Conservation (phyloP, 257 asterid species). For the Solanum dulcamara region DNA sequence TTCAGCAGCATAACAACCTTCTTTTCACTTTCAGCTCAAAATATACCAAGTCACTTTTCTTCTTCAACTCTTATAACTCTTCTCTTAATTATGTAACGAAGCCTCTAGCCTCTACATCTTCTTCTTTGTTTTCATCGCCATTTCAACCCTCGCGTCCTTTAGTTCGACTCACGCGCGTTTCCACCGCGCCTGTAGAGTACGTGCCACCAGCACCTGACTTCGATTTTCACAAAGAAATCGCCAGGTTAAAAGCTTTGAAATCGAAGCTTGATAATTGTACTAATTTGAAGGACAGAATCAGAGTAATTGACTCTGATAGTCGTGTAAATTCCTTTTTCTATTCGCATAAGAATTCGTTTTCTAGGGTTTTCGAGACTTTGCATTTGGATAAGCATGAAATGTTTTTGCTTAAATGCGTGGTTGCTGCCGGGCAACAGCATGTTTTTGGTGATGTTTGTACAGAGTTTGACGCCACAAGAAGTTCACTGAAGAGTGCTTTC, state of each 20-base stretch:
- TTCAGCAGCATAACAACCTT: conserved; percentile 16
- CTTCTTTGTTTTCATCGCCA: conserved; percentile 14
- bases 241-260: conserved; percentile 42
- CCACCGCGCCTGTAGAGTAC: conserved; percentile 74
- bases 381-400: conserved; percentile 43
- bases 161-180: conserved; percentile 32
- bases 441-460: conserved; percentile 37
- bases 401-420: conserved; percentile 74
- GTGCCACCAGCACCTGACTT: conserved; percentile 63
- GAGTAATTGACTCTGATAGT: conserved; percentile 42
- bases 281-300: conserved; percentile 34
- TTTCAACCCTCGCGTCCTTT: conserved; percentile 8
- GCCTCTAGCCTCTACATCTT: conserved; percentile 20
- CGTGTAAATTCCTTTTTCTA: conserved; percentile 46
- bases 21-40: conserved; percentile 1
- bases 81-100: conserved; percentile 6
- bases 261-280: conserved; percentile 25
- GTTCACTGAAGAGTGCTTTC: conserved; percentile 56
- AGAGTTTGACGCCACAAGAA: conserved; percentile 21
- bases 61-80: conserved; percentile 27
- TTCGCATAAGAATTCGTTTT: conserved; percentile 26
- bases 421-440: conserved; percentile 82
- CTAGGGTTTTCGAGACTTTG: conserved; percentile 23
- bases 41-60: not conserved
- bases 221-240: conserved; percentile 47